Evolutionary conservation across 441 rosid species (phyloP).

Genomic region (Omphalea diandra): DNA sequence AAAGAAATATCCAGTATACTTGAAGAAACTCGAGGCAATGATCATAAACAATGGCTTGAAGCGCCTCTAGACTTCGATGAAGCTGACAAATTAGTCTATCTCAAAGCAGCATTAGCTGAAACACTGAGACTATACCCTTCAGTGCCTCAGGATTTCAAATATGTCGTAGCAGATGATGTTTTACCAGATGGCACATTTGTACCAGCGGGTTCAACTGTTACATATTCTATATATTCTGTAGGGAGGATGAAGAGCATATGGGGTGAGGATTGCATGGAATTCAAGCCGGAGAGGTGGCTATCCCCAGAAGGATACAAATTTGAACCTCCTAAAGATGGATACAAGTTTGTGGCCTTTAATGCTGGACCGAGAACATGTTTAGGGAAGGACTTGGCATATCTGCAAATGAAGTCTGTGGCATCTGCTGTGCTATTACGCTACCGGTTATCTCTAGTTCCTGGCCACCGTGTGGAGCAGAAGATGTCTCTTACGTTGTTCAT

Average conservation of each 20-base stretch:
- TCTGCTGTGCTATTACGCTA: slow-evolving; percentile 83
- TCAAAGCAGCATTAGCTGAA: slow-evolving; percentile 87
- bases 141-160: slow-evolving; percentile 84
- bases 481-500: slow-evolving; percentile 91
- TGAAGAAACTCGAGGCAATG: slow-evolving; percentile 63
- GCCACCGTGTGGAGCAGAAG: slow-evolving; percentile 87
- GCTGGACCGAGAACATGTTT: slow-evolving; percentile 95
- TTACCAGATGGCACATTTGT: slow-evolving; percentile 78
- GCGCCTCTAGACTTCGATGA: slow-evolving; percentile 79
- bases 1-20: slow-evolving; percentile 57
- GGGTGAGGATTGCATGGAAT: slow-evolving; percentile 87
- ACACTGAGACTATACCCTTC: slow-evolving; percentile 90
- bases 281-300: slow-evolving; percentile 83
- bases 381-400: slow-evolving; percentile 88
- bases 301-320: slow-evolving; percentile 51
- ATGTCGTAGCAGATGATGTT: slow-evolving; percentile 65
- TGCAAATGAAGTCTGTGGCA: slow-evolving; percentile 90
- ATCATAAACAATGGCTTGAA: slow-evolving; percentile 60
- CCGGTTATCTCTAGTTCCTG: slow-evolving; percentile 58
- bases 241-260: slow-evolving; percentile 91
- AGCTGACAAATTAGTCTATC: slow-evolving; percentile 71
- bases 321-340: slow-evolving; percentile 73
- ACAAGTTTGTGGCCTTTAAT: slow-evolving; percentile 83
- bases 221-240: slow-evolving; percentile 80
- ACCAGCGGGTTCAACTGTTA: slow-evolving; percentile 81